phyloP scores from a whole-genome alignment of 2,329 filamentous ascomycete species.

The Aspergillus brasiliensis region DNA sequence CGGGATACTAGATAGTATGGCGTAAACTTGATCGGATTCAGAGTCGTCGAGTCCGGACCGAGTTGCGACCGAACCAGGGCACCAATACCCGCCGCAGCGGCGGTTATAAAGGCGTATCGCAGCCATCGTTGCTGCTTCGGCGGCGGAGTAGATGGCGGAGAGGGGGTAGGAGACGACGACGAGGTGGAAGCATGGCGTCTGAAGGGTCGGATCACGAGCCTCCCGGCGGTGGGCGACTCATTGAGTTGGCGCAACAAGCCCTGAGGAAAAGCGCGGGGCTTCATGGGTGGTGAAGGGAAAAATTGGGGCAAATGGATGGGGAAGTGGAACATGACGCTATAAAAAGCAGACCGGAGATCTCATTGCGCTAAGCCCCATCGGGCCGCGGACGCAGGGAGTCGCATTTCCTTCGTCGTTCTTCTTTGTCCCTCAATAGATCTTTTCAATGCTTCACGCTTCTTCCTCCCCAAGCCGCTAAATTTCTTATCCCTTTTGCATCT shows the following conservation, averaged over 20 bases:
- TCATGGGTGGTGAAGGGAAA: constrained; percentile 18
- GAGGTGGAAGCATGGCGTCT: constrained; percentile 27
- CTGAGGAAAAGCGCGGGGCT: constrained; percentile 16
- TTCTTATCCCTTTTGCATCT: background rate
- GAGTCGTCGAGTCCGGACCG: constrained; percentile 23
- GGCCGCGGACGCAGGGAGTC: constrained; percentile 1
- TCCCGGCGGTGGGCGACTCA: constrained; percentile 14
- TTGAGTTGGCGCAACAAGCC: constrained; percentile 20
- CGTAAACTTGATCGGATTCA: constrained; percentile 44
- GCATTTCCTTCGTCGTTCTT: background rate
- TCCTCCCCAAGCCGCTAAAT: background rate
- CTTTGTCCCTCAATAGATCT: constrained; percentile 2
- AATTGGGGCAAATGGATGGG: background rate
- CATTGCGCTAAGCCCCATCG: constrained; percentile 17
- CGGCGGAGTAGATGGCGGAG: constrained; percentile 16
- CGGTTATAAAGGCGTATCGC: constrained; percentile 36
- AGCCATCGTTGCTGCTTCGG: constrained; percentile 36
- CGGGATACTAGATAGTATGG: constrained; percentile 46
- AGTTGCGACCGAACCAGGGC: constrained; percentile 38
- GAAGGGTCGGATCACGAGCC: constrained; percentile 16
- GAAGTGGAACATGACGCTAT: background rate
- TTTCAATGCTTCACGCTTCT: background rate
- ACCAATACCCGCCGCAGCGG: constrained; percentile 39
- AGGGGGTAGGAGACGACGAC: constrained; percentile 19
- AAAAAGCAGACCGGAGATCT: constrained; percentile 6